Conservation (phyloP, 2,329 filamentous ascomycete species). For the Coniella lustricola region DNA sequence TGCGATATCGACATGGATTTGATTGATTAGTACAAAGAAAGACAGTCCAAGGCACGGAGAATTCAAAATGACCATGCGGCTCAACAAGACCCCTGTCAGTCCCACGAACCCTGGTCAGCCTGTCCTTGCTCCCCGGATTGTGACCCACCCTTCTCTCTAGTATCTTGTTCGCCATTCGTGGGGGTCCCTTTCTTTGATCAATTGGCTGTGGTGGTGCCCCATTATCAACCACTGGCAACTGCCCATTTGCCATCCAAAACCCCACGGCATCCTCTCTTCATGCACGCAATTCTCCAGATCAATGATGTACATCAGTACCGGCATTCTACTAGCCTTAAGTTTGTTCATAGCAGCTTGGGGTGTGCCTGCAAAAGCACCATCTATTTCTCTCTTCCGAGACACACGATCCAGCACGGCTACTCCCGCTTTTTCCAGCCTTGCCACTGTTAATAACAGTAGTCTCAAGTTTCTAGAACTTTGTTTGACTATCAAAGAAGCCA, state of each 20-base stretch:
- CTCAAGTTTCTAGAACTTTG: too few relatives aligned
- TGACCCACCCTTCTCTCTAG: slow-evolving; percentile 1
- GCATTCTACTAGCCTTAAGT: too few relatives aligned
- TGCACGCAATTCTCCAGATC: slow-evolving; percentile 15
- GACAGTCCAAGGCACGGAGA: neutral
- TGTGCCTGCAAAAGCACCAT: too few relatives aligned
- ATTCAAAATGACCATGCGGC: slow-evolving; percentile 6
- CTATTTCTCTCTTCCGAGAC: neutral
- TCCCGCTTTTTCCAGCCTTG: slow-evolving; percentile 1
- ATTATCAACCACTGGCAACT: neutral
- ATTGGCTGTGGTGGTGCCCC: too few relatives aligned
- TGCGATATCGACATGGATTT: too few relatives aligned
- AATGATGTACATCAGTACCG: too few relatives aligned
- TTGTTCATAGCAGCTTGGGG: too few relatives aligned
- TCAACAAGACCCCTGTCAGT: slow-evolving; percentile 7
- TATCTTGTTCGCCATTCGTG: slow-evolving; percentile 1
- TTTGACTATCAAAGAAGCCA: too few relatives aligned
- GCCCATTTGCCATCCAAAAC: neutral
- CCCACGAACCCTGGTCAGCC: neutral
- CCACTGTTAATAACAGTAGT: too few relatives aligned
- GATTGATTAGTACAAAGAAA: too few relatives aligned
- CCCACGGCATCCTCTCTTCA: slow-evolving; percentile 8
- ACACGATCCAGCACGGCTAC: slow-evolving; percentile 5
- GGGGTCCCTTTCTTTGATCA: slow-evolving; percentile 5
- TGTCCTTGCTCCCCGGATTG: slow-evolving; percentile 7